phyloP scores from a whole-genome alignment of 352 stramenopile species.

The Pythium monospermum region DNA sequence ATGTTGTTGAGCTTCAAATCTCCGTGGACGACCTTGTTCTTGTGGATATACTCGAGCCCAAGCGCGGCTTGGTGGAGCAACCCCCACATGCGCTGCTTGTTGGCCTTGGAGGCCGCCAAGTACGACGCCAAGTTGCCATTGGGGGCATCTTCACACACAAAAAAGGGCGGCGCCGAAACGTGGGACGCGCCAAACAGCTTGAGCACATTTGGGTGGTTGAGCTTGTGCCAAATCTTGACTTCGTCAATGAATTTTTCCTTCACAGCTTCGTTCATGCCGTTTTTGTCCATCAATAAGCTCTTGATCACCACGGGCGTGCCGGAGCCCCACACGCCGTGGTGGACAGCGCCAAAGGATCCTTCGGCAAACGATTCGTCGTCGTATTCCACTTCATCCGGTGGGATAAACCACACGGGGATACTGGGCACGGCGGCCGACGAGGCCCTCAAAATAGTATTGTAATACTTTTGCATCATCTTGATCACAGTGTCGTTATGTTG shows the following conservation, averaged over 20 bases:
- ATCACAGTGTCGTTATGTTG: constrained; percentile 10
- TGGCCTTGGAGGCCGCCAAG: constrained; percentile 1
- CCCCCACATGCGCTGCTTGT: constrained; percentile 15
- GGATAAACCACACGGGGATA: constrained; percentile 18
- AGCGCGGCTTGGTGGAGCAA: constrained; percentile 29
- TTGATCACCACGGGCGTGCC: constrained; percentile 27
- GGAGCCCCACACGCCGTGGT: constrained; percentile 19
- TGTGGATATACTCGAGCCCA: constrained; percentile 34
- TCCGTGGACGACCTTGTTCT: constrained; percentile 26
- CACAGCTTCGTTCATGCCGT: background rate
- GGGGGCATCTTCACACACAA: constrained; percentile 22
- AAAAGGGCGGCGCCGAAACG: constrained; percentile 8
- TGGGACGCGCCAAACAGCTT: constrained; percentile 6
- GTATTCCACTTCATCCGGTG: constrained; percentile 16
- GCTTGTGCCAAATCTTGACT: constrained; percentile 31
- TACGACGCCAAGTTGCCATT: constrained; percentile 16
- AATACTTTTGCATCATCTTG: constrained; percentile 10
- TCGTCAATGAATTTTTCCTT: constrained; percentile 18
- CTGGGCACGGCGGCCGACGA: constrained; percentile 14
- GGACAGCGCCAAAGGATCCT: constrained; percentile 20
- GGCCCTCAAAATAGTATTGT: constrained; percentile 1
- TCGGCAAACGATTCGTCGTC: constrained; percentile 7
- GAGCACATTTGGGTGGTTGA: constrained; percentile 4
- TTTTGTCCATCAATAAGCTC: constrained; percentile 15
- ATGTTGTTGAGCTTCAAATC: constrained; percentile 73